Evolutionary conservation across 768 basidiomycete species (phyloP).

Genomic region (Scleroderma bovista): DNA sequence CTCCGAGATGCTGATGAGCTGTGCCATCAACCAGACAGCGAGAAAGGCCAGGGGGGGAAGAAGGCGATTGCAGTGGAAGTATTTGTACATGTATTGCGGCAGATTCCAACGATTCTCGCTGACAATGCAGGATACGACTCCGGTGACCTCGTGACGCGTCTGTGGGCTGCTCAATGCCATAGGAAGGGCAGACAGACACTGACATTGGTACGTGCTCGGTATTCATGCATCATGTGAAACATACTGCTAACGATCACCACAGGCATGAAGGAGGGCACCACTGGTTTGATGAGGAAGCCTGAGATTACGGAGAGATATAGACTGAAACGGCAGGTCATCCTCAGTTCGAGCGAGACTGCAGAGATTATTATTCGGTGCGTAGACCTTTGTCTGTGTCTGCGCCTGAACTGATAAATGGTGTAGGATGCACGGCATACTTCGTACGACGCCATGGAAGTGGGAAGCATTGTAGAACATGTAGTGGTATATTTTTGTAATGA

Average conservation of each 20-base stretch:
- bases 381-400: not conserved
- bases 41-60: constrained; percentile 84
- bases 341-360: constrained; percentile 92
- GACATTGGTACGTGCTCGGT: constrained; percentile 60
- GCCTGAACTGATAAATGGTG: constrained; percentile 3
- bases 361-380: constrained; percentile 96
- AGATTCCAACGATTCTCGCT: constrained; percentile 94
- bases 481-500: not conserved
- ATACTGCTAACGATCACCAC: not conserved
- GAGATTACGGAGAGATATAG: constrained; percentile 98
- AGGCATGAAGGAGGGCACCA: constrained; percentile 86
- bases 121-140: constrained; percentile 99
- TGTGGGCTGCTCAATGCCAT: constrained; percentile 94
- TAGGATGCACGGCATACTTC: constrained; percentile 89
- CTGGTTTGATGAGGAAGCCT: constrained; percentile 82
- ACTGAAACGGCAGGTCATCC: constrained; percentile 90
- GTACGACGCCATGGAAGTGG: constrained; percentile 78
- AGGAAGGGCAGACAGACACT: constrained; percentile 79
- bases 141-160: constrained; percentile 84
- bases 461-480: constrained; percentile 56
- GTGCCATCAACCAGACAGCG: constrained; percentile 86
- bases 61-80: constrained; percentile 94
- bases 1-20: constrained; percentile 97
- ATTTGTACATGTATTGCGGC: constrained; percentile 81
- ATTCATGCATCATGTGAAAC: constrained; percentile 1